A percentile compares a stretch with the other conserved stretches of the same genome.
Evolutionary conservation across 2,329 filamentous ascomycete species (phyloP).

Genomic region (Colletotrichum sp.): DNA sequence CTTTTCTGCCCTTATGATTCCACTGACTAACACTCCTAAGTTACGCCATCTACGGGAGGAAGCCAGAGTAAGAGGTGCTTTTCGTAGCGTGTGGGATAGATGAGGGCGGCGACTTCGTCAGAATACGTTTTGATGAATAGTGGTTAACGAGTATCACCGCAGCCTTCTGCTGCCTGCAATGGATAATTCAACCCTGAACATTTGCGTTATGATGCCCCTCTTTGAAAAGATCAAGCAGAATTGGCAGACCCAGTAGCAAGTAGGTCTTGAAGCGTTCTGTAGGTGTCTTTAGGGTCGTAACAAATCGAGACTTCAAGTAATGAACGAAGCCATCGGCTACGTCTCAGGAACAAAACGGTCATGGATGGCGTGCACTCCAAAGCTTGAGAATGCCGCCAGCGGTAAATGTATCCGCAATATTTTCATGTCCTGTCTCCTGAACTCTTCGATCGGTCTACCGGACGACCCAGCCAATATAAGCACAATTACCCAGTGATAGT

Average conservation of each 20-base stretch:
- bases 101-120: not conserved
- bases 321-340: too few relatives aligned
- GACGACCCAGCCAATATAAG: accelerated
- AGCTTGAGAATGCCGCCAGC: not conserved
- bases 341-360: not conserved
- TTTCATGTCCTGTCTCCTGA: not conserved
- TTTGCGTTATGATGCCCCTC: not conserved
- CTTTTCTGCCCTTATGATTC: too few relatives aligned
- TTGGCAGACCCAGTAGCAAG: not conserved
- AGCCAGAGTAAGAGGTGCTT: not conserved
- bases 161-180: not conserved
- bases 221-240: not conserved
- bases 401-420: not conserved
- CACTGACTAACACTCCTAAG: not conserved
- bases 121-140: not conserved
- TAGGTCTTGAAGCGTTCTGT: not conserved
- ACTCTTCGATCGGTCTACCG: not conserved
- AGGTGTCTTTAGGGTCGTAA: not conserved
- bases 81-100: not conserved
- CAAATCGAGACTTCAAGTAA: not conserved
- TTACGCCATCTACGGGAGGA: not conserved
- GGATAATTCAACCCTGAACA: not conserved
- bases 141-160: not conserved
- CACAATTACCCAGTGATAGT: not conserved
- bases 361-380: not conserved